Base-by-base conservation (phyloP, 345 rosid genomes). In the Citrus inodora region DNA sequence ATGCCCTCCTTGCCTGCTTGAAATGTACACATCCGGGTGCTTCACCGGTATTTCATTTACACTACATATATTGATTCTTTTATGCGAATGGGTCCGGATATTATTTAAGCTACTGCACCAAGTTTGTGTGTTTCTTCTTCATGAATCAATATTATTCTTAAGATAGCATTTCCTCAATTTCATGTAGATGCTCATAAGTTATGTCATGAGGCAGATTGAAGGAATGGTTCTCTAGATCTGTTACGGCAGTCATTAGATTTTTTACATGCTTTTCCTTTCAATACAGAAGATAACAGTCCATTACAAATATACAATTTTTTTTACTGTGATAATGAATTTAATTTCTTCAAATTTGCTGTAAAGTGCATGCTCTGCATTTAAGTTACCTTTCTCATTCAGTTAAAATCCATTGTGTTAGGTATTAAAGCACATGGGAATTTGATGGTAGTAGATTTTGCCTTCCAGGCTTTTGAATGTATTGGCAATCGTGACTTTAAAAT, bases 11-110 rank as follows among this genome's bases (percentile, higher is more conserved):
- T 70, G 81, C 91, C 79, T 96, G 95, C 87, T 87, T 89, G 88
- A 89, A 89, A 78, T 92, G 98, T 82, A 90, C 91, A 60, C 93
- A 96, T 83, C 97, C 93, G 19, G 94, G 93, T 85, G 97, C 97
- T 81, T 93, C 95, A 79, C 97, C 97, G 97, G 99, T 96, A 94
- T 86, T 83, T 77, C 67, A 46, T 83, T 85, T 25, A 24, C 61
- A 33, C 61, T 69, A 70, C 64, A 48, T 67, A 21, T 61, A 10
- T 68, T 69, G 30, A 14, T 59, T 33, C 40, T 67, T 73, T 35
- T 38, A 63, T 58, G 60, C 1, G 33, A 46, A 33, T 78, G 71
- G 27, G 28, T 37, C 56, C 22, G 28, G 24, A 70, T 22, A 4
- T 68, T 68, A 67, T 27, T 55, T 59, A 46, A 30, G 51, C 9